Evolutionary conservation across 495 filamentous ascomycete species (phyloP), one percentile per base, ranked within the genome.

Genomic region (Penicillium bovifimosum): DNA sequence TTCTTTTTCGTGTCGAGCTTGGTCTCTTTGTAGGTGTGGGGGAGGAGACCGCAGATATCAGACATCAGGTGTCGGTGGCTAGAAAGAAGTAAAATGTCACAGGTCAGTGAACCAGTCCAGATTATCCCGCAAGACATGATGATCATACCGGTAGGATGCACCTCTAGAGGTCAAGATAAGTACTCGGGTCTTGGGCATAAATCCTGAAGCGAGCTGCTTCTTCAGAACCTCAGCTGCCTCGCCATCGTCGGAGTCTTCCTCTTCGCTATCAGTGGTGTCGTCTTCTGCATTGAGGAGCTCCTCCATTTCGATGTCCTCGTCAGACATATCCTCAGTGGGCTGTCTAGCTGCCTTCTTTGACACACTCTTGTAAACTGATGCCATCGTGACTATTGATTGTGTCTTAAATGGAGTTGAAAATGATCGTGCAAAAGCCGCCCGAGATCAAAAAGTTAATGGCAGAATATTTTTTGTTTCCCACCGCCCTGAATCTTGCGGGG

Each of bases 1-100:
- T 95, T 90, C 47, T 90, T 91, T 70, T 97, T 96, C 34, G 91
- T 93, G 61, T 97, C 92, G 45, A 96, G 83, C 69, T 99, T 99
- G 52, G 86, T 91, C 67, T 99, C 93, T 73, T 95, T 95, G 61
- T 90, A 82, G 33, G 83, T 83, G 62, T 99, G 93, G 0, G 93
- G 93, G 43, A 99, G 83, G 58, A 99, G 85, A 20, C 84, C 77
- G 41, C 91, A 82, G 14, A 99, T 78, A 66, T 99, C 95, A 54
- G 90, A 84, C 52, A 97, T 83, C 17, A 99, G 78, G 75, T 98
- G 92, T 44, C 93, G 84, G 68, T 98, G 93, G 62, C 88, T 92
- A 54, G 41, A 54, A 50, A 35, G 50, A 52, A 47, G 42, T 41
- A 29, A 47, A 49, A 39, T 60, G 43, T 42, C 35, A 45, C 41